These are phyloP conservation scores for Santalum album DNA, from an alignment of 164 flowering plant species.

Conservation along the genomic window DNA sequence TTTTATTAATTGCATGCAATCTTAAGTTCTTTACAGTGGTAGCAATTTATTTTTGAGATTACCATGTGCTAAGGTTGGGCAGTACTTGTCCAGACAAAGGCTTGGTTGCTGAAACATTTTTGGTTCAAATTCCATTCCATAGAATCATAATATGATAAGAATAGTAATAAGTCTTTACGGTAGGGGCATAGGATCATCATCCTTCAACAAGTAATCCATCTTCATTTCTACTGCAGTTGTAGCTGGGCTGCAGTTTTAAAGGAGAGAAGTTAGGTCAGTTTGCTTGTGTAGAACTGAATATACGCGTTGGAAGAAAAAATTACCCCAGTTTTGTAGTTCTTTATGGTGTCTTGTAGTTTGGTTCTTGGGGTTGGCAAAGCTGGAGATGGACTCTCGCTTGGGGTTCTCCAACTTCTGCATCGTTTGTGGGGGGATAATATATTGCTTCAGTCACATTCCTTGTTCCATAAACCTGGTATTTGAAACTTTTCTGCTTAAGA, in stretches of 20 bases:
- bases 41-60: constrained; percentile 3
- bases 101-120: constrained; percentile 5
- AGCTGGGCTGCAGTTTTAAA: constrained; percentile 24
- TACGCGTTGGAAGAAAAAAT: not conserved
- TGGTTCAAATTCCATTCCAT: constrained; percentile 14
- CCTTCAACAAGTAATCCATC: constrained; percentile 2
- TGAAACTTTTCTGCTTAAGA: constrained; percentile 11
- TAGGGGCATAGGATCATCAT: constrained; percentile 1
- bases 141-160: constrained; percentile 12
- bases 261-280: not conserved
- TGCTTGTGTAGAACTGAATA: not conserved
- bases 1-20: constrained; percentile 10
- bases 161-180: not conserved
- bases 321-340: constrained; percentile 31
- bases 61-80: constrained; percentile 6
- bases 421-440: constrained; percentile 22
- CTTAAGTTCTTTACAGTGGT: constrained; percentile 8
- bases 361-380: constrained; percentile 67
- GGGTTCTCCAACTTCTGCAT: constrained; percentile 28
- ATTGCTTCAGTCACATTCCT: constrained; percentile 32
- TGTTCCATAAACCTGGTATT: constrained; percentile 50
- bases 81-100: constrained; percentile 7
- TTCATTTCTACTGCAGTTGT: constrained; percentile 8
- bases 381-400: constrained; percentile 52
- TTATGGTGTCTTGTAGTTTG: constrained; percentile 31